Evolutionary conservation across 2,329 filamentous ascomycete species (phyloP), one percentile per base, ranked within the genome.

Genomic region (Dactylonectria estremocensis): DNA sequence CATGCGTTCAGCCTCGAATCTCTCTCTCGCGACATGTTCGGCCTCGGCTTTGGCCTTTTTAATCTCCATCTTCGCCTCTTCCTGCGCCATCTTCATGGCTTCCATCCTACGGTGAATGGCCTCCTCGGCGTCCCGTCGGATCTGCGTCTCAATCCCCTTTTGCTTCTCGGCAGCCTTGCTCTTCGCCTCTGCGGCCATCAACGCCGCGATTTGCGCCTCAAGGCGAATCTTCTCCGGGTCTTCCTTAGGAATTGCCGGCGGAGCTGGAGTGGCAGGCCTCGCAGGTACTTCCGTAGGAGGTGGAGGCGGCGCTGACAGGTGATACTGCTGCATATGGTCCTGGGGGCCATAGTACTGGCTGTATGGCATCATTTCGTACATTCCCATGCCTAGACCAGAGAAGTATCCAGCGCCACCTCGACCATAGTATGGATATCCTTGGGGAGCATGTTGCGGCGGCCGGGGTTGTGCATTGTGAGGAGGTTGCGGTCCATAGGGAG

Each of bases 191-290:
- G 83, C 83, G 4, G 79, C 81, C 69, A 88, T 84, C 48, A 88
- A 82, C 10, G 81, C 80, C 11, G 85, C 83, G 16, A 93, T 79
- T 72, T 92, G 86, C 69, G 88, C 85, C 68, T 91, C 86, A 64
- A 91, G 85, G n/a, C 83, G 83, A 69, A 91, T 83, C 73, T 89
- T 89, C 62, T 92, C 87, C 1, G 87, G 84, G 59, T 92, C 88
- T 16, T 76, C 88, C 33, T 76, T 76, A 4, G 24, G 24, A 7
- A 28, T 5, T 7, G 24, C 4, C 24, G 24, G 24, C 5, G 74
- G 76, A 14, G 81, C 80, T 64, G 83, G 82, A 6, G 81, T 81
- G 1, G 82, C 80, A 2, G 84, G 83, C 5, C 85, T 84, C 4
- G 81, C 77, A 7, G 81, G 72, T 16, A 70, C 76, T 63, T 86